phyloP scores from a whole-genome alignment of 176 grass and related monocot species.

The Urochloa ruziziensis region DNA sequence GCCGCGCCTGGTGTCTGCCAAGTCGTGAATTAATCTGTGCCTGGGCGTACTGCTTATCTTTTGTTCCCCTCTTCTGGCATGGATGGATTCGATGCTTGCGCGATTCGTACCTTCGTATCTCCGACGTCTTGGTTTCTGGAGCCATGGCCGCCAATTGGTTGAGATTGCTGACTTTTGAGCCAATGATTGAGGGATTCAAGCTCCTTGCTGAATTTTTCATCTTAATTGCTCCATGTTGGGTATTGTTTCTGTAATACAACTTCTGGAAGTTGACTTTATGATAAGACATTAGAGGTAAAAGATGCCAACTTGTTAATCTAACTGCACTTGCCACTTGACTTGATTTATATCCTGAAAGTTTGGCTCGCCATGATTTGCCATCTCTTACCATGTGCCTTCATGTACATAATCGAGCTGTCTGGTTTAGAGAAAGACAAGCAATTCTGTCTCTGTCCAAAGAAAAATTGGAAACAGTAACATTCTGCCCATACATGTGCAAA shows the following conservation, averaged over 20 bases:
- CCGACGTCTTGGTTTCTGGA: neutral
- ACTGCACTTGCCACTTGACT: neutral
- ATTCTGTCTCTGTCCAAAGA: neutral
- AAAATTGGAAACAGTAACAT: neutral
- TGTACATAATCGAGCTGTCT: neutral
- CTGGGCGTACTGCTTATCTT: neutral
- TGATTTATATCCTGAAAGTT: neutral
- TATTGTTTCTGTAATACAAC: neutral
- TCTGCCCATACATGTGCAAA: neutral
- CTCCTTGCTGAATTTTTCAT: neutral
- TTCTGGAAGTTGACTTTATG: constrained; percentile 19
- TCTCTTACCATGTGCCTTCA: neutral
- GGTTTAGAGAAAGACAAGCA: neutral
- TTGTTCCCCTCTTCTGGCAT: neutral
- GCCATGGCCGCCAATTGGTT: neutral
- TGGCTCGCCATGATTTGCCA: neutral
- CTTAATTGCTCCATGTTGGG: neutral
- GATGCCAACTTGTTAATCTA: too few species aligned
- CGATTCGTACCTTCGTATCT: neutral
- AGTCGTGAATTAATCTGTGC: neutral
- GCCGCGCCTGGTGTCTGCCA: neutral
- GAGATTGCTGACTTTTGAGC: neutral
- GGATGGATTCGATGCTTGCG: neutral
- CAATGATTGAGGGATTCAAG: neutral
- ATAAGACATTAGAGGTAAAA: too few species aligned